These are phyloP conservation scores for Jamesozyma lodderae DNA, from an alignment of 805 yeast genomes.

Conservation along the genomic window DNA sequence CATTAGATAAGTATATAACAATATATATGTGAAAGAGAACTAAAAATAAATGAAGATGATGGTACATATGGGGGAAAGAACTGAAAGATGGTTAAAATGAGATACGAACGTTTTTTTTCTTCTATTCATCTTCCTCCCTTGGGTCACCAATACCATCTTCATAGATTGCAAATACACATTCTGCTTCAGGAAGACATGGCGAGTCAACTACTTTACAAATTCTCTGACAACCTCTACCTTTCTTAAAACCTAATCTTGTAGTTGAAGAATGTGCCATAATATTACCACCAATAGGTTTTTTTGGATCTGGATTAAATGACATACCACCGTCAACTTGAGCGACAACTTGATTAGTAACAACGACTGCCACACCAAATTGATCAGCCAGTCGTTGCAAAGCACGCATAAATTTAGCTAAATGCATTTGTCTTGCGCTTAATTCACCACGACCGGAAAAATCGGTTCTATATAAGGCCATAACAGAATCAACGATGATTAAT, in stretches of 20 bases:
- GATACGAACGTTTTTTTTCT: no score
- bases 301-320: conserved; percentile 88
- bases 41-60: no score
- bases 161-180: conserved; percentile 89
- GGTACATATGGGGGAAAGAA: no score
- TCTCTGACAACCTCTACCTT: conserved; percentile 88
- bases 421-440: conserved; percentile 87
- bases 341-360: conserved; percentile 91
- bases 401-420: conserved; percentile 88
- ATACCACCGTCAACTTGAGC: conserved; percentile 91
- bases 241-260: conserved; percentile 80
- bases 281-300: conserved; percentile 97
- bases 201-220: conserved; percentile 92
- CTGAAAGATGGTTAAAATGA: no score
- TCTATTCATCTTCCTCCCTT: conserved; percentile 58
- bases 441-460: conserved; percentile 96
- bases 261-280: conserved; percentile 96
- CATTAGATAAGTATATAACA: no score
- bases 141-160: conserved; percentile 98
- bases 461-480: conserved; percentile 92
- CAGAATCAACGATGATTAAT: conserved; percentile 86
- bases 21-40: no score
- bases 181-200: conserved; percentile 93
- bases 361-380: conserved; percentile 95
- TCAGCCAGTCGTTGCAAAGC: conserved; percentile 89